phyloP scores from a whole-genome alignment of 225 moss, liverwort and hornwort genomes.

The Sphagnum contortum region DNA sequence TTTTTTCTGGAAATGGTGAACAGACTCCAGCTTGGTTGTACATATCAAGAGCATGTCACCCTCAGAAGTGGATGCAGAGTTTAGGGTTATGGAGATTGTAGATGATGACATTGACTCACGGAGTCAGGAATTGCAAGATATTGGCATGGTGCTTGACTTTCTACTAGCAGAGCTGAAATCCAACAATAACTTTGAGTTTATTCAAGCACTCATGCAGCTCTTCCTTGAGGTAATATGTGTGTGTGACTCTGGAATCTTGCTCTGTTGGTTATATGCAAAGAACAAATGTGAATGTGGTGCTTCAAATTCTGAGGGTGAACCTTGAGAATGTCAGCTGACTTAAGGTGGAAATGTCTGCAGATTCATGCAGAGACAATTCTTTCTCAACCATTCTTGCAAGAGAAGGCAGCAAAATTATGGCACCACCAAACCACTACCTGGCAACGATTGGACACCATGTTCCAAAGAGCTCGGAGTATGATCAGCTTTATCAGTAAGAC shows the following conservation, averaged over 20 bases:
- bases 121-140: slow-evolving; percentile 55
- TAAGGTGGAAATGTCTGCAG: slow-evolving; percentile 15
- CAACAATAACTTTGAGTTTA: slow-evolving; percentile 85
- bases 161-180: slow-evolving; percentile 51
- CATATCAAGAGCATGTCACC: slow-evolving; percentile 61
- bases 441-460: slow-evolving; percentile 72
- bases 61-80: slow-evolving; percentile 75
- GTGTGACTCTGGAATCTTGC: not conserved
- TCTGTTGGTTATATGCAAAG: not conserved
- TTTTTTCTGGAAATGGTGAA: not conserved
- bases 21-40: slow-evolving; percentile 48
- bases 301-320: too few relatives aligned
- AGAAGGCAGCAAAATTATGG: slow-evolving; percentile 64
- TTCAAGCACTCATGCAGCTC: slow-evolving; percentile 73
- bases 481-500: slow-evolving; percentile 57
- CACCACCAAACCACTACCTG: slow-evolving; percentile 60
- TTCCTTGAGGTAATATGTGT: slow-evolving; percentile 54
- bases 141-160: slow-evolving; percentile 75
- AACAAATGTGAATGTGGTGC: not conserved
- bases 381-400: slow-evolving; percentile 41
- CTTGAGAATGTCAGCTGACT: too few relatives aligned
- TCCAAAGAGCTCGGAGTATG: slow-evolving; percentile 84
- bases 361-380: slow-evolving; percentile 75
- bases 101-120: slow-evolving; percentile 35
- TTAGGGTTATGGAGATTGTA: slow-evolving; percentile 81